These are phyloP conservation scores for Haberlea rhodopensis DNA, from an alignment of 257 asterid species.

Conservation along the genomic window DNA sequence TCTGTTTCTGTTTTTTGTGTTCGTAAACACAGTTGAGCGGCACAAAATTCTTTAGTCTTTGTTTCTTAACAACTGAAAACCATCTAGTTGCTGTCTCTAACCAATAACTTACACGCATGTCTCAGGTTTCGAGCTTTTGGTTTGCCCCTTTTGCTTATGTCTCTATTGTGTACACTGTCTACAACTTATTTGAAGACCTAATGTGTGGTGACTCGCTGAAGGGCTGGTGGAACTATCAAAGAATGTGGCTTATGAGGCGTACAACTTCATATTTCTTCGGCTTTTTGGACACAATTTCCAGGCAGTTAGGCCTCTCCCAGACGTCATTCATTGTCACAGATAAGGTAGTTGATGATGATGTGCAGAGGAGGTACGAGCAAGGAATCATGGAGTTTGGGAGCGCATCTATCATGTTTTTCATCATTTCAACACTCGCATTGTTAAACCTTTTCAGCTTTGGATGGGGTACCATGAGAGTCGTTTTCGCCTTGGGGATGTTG, in stretches of 20 bases:
- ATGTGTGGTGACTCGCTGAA: constrained; percentile 40
- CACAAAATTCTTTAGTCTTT: background rate
- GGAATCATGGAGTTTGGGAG: constrained; percentile 64
- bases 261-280: constrained; percentile 50
- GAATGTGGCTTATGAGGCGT: constrained; percentile 53
- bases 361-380: constrained; percentile 43
- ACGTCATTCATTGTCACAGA: constrained; percentile 47
- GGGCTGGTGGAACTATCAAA: constrained; percentile 67
- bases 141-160: constrained; percentile 50
- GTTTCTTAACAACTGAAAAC: background rate
- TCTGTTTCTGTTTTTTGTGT: no score
- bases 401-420: constrained; percentile 42
- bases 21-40: background rate
- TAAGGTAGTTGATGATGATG: constrained; percentile 54
- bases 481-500: background rate
- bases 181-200: constrained; percentile 43
- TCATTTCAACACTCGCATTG: constrained; percentile 50
- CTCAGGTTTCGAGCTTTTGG: constrained; percentile 58
- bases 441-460: constrained; percentile 45
- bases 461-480: constrained; percentile 39
- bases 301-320: constrained; percentile 48
- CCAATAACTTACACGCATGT: background rate
- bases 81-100: background rate
- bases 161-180: constrained; percentile 28
- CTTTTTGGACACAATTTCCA: constrained; percentile 39